Conservation (phyloP, 805 yeast species). For the Saturnispora sanitii region DNA sequence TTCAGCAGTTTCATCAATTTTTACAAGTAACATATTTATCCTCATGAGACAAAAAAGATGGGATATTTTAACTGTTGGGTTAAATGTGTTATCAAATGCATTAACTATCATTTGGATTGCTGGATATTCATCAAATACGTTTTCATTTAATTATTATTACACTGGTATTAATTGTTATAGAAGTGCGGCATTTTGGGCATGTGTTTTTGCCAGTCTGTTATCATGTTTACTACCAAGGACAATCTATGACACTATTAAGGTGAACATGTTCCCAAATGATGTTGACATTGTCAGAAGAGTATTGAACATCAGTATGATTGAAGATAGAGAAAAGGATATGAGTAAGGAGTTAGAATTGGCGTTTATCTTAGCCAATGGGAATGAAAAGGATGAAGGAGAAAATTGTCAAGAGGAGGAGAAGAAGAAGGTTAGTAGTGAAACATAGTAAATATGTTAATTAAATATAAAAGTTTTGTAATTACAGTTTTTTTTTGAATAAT, state of each 20-base stretch:
- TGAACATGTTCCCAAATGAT: constrained; percentile 52
- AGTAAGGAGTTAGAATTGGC: constrained; percentile 7
- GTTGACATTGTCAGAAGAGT: constrained; percentile 63
- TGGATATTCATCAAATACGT: constrained; percentile 49
- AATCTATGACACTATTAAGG: constrained; percentile 36
- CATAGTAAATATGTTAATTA: too few species aligned
- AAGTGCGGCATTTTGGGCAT: constrained; percentile 55
- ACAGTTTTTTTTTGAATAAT: too few species aligned
- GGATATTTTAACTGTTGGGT: constrained; percentile 59
- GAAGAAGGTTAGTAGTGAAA: too few species aligned
- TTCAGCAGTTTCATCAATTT: constrained; percentile 49
- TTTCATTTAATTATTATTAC: constrained; percentile 50
- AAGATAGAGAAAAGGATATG: constrained; percentile 24
- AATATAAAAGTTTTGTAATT: too few species aligned
- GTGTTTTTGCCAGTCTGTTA: constrained; percentile 44
- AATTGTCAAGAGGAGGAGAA: too few species aligned
- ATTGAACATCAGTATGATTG: constrained; percentile 42
- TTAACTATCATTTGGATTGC: constrained; percentile 70
- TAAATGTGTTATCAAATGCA: constrained; percentile 44
- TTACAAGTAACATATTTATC: constrained; percentile 58
- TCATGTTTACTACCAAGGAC: constrained; percentile 55
- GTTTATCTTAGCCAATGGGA: background rate
- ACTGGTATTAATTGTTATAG: constrained; percentile 59
- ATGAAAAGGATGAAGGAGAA: background rate
- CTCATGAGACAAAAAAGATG: constrained; percentile 61